Base-by-base conservation (phyloP, 768 basidiomycete species). In the Suillus brevipes region DNA sequence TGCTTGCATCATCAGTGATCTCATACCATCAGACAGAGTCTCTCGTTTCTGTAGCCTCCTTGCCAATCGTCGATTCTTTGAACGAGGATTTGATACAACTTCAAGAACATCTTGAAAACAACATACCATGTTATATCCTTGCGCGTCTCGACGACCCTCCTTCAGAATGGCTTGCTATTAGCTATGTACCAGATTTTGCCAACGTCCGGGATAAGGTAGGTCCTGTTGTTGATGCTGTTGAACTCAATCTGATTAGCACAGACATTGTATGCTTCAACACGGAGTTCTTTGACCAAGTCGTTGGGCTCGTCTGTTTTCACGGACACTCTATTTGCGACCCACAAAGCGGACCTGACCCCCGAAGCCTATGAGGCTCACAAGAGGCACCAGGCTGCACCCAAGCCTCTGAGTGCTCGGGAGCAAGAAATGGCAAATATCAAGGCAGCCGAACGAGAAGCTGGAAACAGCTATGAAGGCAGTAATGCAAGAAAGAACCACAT, bases 201-300 rank as follows among this genome's bases (percentile, higher is more conserved):
- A 88, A 84, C 77, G 85, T 95, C 65, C 84, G 92, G 72, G 86
- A 91, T 77, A 96, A 95, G 87, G 92, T 89, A 62, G 58, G 42
- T 34, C 1, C 42, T 36, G 2, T 13, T 68, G 66, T 74, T 65
- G 56, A 60, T 53, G 49, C 47, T 4, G 8, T 16, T 12, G 62
- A 14, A 23, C 57, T 25, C 50, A 55, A 18, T 55, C 56, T 43
- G 50, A 58, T 45, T 34, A 47, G 52, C 36, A 9, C 42, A 95
- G 92, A 96, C 95, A 93, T 81, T 96, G 40, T 95, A 95, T 75
- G 92, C 94, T 25, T 89, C 94, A 4, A 89, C 89, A 1, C 87
- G 92, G 52, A 80, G 82, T 28, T 82, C 87, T 20, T 82, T 95
- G 25, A 81, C 87, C 36, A 92, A 86, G 74, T 80, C 83, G n/a